A percentile compares a stretch with the other conserved stretches of the same genome.
These are phyloP conservation scores for Oryza longistaminata DNA, from an alignment of 176 grass and related monocot genomes.

Conservation along the genomic window DNA sequence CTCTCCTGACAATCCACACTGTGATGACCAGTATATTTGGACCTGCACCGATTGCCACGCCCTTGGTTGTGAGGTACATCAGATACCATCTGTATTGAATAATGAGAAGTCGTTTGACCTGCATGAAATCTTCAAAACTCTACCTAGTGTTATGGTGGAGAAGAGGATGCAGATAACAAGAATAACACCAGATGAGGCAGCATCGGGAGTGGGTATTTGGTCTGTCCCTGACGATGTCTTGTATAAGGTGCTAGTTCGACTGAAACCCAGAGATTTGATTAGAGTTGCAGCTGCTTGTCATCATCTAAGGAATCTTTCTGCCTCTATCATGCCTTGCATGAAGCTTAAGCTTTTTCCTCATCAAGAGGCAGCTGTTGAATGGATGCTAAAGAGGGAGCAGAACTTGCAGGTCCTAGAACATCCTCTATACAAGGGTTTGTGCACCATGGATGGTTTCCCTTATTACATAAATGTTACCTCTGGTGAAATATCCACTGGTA, in stretches of 20 bases:
- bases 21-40: conserved; percentile 67
- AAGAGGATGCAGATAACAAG: conserved; percentile 51
- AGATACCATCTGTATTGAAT: conserved; percentile 39
- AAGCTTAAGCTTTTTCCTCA: conserved; percentile 96
- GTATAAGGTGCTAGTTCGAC: conserved; percentile 53
- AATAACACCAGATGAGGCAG: conserved; percentile 51
- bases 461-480: conserved; percentile 82
- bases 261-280: conserved; percentile 77
- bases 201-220: conserved; percentile 59
- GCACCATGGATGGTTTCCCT: conserved; percentile 73
- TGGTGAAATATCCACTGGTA: conserved; percentile 61
- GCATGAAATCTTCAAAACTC: conserved; percentile 85
- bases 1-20: conserved; percentile 33
- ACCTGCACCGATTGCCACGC: conserved; percentile 69
- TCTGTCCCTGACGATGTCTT: conserved; percentile 80
- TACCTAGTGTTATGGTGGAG: conserved; percentile 69
- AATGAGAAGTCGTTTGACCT: conserved; percentile 73
- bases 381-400: conserved; percentile 83
- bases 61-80: conserved; percentile 68
- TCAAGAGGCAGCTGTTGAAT: conserved; percentile 88
- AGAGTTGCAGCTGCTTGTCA: conserved; percentile 70
- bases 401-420: conserved; percentile 46
- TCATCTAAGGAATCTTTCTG: conserved; percentile 71
- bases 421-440: conserved; percentile 78
- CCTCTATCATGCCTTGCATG: conserved; percentile 85